Evolutionary conservation across 2,329 filamentous ascomycete genomes (phyloP).

Genomic region (Aspergillus floridensis): DNA sequence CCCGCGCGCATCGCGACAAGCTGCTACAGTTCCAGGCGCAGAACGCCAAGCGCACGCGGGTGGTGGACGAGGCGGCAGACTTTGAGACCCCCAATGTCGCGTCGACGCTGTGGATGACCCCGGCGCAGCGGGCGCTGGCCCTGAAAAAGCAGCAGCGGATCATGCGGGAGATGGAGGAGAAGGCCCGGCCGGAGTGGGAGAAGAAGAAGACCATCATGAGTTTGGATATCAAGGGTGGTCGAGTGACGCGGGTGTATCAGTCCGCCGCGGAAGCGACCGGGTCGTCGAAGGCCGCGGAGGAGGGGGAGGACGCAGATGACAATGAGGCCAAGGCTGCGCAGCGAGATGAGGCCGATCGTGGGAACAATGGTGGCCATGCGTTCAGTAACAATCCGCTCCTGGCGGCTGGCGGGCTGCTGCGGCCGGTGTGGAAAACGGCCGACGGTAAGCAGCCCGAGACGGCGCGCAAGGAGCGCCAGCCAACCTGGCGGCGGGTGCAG

Average conservation of each 20-base stretch:
- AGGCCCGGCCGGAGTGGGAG: constrained; percentile 80
- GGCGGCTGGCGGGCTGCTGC: constrained; percentile 42
- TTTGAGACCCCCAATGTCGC: constrained; percentile 62
- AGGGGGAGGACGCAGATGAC: constrained; percentile 10
- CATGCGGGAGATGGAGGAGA: constrained; percentile 82
- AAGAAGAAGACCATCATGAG: constrained; percentile 81
- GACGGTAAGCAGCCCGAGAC: constrained; percentile 26
- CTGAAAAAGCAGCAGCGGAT: constrained; percentile 83
- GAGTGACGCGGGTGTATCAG: constrained; percentile 60
- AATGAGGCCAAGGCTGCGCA: constrained; percentile 24
- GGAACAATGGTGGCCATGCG: constrained; percentile 29
- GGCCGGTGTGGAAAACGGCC: constrained; percentile 45
- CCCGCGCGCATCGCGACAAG: constrained; percentile 75
- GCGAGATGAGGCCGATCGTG: constrained; percentile 12
- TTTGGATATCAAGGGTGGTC: constrained; percentile 76
- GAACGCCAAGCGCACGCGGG: constrained; percentile 77
- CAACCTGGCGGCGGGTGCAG: constrained; percentile 48
- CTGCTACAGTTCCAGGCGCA: constrained; percentile 80
- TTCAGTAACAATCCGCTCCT: constrained; percentile 48
- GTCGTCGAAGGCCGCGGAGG: constrained; percentile 17
- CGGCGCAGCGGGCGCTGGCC: constrained; percentile 76
- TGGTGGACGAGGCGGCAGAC: constrained; percentile 81
- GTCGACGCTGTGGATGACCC: constrained; percentile 77
- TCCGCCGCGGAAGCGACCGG: constrained; percentile 33
- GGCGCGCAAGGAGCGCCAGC: constrained; percentile 34